Evolutionary conservation across 495 filamentous ascomycete genomes (phyloP).

Genomic region (Apiosordaria backusii): DNA sequence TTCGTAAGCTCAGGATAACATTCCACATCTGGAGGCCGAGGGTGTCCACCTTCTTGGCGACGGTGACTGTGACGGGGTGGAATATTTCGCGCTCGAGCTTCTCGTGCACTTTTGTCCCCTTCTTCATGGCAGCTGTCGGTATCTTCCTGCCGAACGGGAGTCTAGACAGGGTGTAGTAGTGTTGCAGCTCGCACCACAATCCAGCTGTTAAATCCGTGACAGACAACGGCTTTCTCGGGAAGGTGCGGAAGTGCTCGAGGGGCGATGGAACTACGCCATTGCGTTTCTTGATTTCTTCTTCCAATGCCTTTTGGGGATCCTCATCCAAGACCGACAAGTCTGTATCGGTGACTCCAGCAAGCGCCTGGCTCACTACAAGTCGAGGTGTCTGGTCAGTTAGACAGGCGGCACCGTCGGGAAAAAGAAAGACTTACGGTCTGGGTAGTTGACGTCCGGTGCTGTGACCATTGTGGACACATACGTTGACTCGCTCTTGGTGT

Average conservation of each 20-base stretch:
- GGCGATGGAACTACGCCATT: slow-evolving; percentile 34
- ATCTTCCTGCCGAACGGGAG: slow-evolving; percentile 63
- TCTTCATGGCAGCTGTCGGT: slow-evolving; percentile 76
- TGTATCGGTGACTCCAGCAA: slow-evolving; percentile 20
- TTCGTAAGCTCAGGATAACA: slow-evolving; percentile 77
- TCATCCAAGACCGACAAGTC: neutral
- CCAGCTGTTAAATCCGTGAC: slow-evolving; percentile 86
- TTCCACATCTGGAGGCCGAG: slow-evolving; percentile 90
- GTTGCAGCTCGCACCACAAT: slow-evolving; percentile 95
- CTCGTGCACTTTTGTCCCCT: slow-evolving; percentile 73
- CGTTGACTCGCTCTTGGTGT: slow-evolving; percentile 6
- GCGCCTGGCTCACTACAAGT: slow-evolving; percentile 59
- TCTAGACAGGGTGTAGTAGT: slow-evolving; percentile 76
- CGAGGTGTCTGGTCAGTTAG: slow-evolving; percentile 48
- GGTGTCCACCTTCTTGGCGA: slow-evolving; percentile 73
- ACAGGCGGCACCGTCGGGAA: slow-evolving; percentile 6
- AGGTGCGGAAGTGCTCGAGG: slow-evolving; percentile 69
- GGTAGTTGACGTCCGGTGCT: slow-evolving; percentile 35
- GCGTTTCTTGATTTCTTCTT: slow-evolving; percentile 20
- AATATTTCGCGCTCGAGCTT: slow-evolving; percentile 82
- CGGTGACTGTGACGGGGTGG: slow-evolving; percentile 64
- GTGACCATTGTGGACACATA: slow-evolving; percentile 9
- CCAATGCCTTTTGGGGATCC: neutral
- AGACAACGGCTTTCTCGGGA: slow-evolving; percentile 74
- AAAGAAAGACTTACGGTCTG: slow-evolving; percentile 45